These are phyloP conservation scores for Wakefieldia striispora DNA, from an alignment of 768 basidiomycete species.

Conservation along the genomic window DNA sequence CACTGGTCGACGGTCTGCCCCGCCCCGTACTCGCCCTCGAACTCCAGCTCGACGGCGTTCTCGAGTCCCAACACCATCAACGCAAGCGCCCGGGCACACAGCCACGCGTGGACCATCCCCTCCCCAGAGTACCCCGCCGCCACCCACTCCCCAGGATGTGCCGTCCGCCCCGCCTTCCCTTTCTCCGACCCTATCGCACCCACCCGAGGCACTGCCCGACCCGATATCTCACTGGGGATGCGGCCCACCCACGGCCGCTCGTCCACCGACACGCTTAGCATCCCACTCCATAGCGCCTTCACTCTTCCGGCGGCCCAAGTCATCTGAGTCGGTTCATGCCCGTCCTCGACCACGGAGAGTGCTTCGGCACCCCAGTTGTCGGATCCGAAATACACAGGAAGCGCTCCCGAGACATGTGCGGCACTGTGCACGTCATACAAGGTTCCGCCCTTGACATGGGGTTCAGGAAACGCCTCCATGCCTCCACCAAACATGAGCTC, in stretches of 20 bases:
- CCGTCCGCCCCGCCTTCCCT: slow-evolving; percentile 6
- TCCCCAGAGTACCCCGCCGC: slow-evolving; percentile 70
- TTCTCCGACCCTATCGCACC: slow-evolving; percentile 1
- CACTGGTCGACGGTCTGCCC: slow-evolving; percentile 25
- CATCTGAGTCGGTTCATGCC: slow-evolving; percentile 5
- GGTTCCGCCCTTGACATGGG: slow-evolving; percentile 4
- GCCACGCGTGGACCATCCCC: slow-evolving; percentile 72
- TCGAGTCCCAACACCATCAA: slow-evolving; percentile 54
- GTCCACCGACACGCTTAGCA: slow-evolving; percentile 62
- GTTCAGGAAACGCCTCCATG: slow-evolving; percentile 28
- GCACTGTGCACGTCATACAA: slow-evolving; percentile 36
- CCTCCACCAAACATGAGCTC: slow-evolving; percentile 73
- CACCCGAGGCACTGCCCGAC: slow-evolving; percentile 31
- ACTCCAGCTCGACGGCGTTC: slow-evolving; percentile 1
- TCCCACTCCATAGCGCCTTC: slow-evolving; percentile 62
- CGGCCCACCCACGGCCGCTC: slow-evolving; percentile 69
- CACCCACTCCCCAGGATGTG: slow-evolving; percentile 63
- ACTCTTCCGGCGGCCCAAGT: slow-evolving; percentile 45
- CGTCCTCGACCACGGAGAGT: slow-evolving; percentile 14
- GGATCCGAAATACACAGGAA: slow-evolving; percentile 53
- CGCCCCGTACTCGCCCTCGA: slow-evolving; percentile 20
- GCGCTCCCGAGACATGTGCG: slow-evolving; percentile 46
- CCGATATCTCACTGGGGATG: slow-evolving; percentile 48
- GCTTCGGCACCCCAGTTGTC: slow-evolving; percentile 43
- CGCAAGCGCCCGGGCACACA: slow-evolving; percentile 57